These are phyloP conservation scores for Evernia prunastri DNA, from an alignment of 495 filamentous ascomycete species.

Conservation along the genomic window DNA sequence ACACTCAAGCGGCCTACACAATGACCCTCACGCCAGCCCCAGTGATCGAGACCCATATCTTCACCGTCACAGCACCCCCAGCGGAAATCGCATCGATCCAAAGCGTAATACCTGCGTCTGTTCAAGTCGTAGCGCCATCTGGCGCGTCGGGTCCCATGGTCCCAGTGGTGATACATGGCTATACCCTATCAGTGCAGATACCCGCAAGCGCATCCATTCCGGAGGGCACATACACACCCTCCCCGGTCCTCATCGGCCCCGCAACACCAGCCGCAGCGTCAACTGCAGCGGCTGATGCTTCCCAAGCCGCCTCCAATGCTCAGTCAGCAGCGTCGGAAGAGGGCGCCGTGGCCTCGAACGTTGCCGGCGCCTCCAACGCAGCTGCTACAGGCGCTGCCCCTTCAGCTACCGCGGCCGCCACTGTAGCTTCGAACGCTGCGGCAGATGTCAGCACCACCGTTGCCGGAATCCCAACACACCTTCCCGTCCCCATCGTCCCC, in stretches of 20 bases:
- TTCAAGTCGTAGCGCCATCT: constrained; percentile 15
- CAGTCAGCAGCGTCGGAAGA: constrained; percentile 18
- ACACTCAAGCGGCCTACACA: constrained; percentile 11
- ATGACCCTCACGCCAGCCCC: constrained; percentile 16
- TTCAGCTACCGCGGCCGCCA: constrained; percentile 1
- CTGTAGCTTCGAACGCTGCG: constrained; percentile 3
- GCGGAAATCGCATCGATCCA: constrained; percentile 9
- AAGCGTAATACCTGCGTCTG: constrained; percentile 12
- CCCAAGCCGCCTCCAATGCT: constrained; percentile 11
- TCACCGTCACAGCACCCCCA: constrained; percentile 21
- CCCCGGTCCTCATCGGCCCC: constrained; percentile 7
- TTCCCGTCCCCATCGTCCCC: constrained; percentile 11
- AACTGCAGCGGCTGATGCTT: not conserved
- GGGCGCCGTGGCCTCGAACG: constrained; percentile 19
- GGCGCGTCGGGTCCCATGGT: constrained; percentile 17
- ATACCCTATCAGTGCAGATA: constrained; percentile 8
- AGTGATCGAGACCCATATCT: constrained; percentile 20
- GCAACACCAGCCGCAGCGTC: constrained; percentile 9
- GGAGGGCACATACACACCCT: constrained; percentile 14
- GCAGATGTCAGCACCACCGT: not conserved
- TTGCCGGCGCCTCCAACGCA: constrained; percentile 11
- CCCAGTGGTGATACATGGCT: constrained; percentile 19
- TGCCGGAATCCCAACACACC: not conserved
- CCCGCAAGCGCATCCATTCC: constrained; percentile 20
- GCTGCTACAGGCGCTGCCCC: not conserved